These are phyloP conservation scores for Stereum hirsutum DNA, from an alignment of 1,284 basidiomycete species.

Conservation along the genomic window DNA sequence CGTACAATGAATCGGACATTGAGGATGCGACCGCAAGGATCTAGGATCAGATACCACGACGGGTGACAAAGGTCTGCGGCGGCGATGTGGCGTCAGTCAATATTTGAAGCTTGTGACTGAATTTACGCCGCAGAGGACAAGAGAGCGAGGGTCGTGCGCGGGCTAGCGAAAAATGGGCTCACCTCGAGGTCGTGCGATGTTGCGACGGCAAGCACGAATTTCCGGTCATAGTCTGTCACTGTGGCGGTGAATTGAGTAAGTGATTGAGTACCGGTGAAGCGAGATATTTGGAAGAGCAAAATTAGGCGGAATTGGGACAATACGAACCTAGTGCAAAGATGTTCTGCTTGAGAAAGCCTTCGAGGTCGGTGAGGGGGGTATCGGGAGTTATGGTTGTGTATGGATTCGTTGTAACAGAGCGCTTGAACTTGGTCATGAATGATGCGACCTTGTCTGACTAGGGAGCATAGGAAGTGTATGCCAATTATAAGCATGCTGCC, in stretches of 20 bases:
- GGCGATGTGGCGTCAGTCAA: too few species aligned
- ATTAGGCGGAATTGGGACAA: background rate
- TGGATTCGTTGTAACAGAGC: constrained; percentile 43
- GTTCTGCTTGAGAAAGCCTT: constrained; percentile 61
- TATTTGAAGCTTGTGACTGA: too few species aligned
- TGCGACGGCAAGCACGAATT: constrained; percentile 82
- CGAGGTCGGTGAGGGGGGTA: constrained; percentile 69
- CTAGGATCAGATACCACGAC: too few species aligned
- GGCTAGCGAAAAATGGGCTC: too few species aligned
- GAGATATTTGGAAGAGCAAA: constrained; percentile 1
- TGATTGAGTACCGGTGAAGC: too few species aligned
- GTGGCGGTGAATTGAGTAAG: background rate
- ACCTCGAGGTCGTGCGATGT: constrained; percentile 75
- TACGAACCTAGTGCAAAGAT: constrained; percentile 71
- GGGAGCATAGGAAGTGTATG: background rate
- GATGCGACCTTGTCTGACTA: constrained; percentile 56
- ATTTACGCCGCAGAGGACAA: too few species aligned
- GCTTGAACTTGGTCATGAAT: constrained; percentile 74
- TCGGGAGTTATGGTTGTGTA: constrained; percentile 79
- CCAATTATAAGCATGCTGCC: constrained; percentile 3
- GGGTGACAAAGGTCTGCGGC: too few species aligned
- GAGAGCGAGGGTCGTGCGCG: too few species aligned
- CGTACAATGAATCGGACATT: too few species aligned
- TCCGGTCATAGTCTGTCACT: constrained; percentile 79
- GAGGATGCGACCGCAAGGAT: too few species aligned